phyloP scores from a whole-genome alignment of 352 stramenopile genomes.

The Pilasporangium apinafurcum region DNA sequence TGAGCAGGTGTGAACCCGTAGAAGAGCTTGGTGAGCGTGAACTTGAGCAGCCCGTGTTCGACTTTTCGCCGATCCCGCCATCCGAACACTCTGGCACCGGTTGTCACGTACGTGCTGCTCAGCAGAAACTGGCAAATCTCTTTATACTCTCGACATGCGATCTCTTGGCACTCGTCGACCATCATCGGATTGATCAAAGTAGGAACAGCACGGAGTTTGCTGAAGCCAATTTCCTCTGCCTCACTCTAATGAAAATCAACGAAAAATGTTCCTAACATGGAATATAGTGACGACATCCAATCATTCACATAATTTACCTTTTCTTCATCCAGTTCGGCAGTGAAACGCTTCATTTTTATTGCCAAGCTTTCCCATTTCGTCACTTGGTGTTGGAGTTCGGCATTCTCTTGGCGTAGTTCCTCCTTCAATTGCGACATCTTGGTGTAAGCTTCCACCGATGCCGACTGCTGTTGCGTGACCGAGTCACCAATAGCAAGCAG shows the following conservation, averaged over 20 bases:
- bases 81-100: constrained; percentile 40
- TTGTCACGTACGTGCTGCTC: constrained; percentile 30
- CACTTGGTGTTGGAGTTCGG: constrained; percentile 23
- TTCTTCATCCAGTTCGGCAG: constrained; percentile 17
- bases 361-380: constrained; percentile 33
- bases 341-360: constrained; percentile 19
- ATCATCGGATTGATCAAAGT: constrained; percentile 11
- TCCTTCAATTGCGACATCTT: constrained; percentile 41
- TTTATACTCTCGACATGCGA: constrained; percentile 22
- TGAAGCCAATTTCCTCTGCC: not conserved
- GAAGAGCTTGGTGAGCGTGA: constrained; percentile 53
- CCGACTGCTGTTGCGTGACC: constrained; percentile 2
- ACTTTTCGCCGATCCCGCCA: constrained; percentile 43
- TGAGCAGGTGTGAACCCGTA: constrained; percentile 13
- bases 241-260: not conserved
- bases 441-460: constrained; percentile 34
- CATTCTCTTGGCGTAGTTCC: constrained; percentile 36
- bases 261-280: not conserved
- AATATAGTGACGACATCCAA: no score
- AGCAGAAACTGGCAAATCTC: constrained; percentile 34
- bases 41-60: constrained; percentile 27
- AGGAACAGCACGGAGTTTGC: not conserved
- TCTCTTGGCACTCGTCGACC: constrained; percentile 25
- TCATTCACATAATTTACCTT: not conserved
- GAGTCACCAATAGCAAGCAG: not conserved